phyloP scores from a whole-genome alignment of 177 flowering plant genomes.

The Vitis hybrid region DNA sequence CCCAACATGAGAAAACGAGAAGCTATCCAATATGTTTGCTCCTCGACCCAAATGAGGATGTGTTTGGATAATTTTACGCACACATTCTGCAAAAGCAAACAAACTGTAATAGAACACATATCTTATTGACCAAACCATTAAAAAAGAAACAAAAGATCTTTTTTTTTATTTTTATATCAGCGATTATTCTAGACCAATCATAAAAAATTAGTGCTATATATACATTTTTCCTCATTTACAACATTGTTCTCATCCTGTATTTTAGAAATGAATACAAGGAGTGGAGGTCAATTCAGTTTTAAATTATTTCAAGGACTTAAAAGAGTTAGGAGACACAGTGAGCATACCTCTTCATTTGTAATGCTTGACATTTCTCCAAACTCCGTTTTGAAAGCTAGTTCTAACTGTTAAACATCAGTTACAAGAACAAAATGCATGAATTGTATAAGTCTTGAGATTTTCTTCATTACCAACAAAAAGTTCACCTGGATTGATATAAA shows the following conservation, averaged over 20 bases:
- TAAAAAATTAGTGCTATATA: too few relatives aligned
- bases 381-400: slow-evolving; percentile 60
- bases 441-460: neutral
- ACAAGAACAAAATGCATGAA: slow-evolving; percentile 4
- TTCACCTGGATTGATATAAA: too few relatives aligned
- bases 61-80: slow-evolving; percentile 49
- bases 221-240: too few relatives aligned
- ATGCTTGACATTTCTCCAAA: slow-evolving; percentile 46
- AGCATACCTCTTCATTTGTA: slow-evolving; percentile 58
- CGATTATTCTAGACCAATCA: too few relatives aligned
- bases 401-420: slow-evolving; percentile 54
- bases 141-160: too few relatives aligned
- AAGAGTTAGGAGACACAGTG: neutral
- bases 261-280: too few relatives aligned
- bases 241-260: too few relatives aligned
- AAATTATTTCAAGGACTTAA: neutral
- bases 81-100: slow-evolving; percentile 50
- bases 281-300: neutral
- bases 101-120: slow-evolving; percentile 2
- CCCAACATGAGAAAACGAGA: slow-evolving; percentile 85
- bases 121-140: neutral
- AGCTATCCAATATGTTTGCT: slow-evolving; percentile 96
- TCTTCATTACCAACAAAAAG: too few relatives aligned
- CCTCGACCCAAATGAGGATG: slow-evolving; percentile 89
- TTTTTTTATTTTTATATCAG: too few relatives aligned